These are phyloP conservation scores for Chrysoporthe puriensis DNA, from an alignment of 2,329 filamentous ascomycete species.

Conservation along the genomic window DNA sequence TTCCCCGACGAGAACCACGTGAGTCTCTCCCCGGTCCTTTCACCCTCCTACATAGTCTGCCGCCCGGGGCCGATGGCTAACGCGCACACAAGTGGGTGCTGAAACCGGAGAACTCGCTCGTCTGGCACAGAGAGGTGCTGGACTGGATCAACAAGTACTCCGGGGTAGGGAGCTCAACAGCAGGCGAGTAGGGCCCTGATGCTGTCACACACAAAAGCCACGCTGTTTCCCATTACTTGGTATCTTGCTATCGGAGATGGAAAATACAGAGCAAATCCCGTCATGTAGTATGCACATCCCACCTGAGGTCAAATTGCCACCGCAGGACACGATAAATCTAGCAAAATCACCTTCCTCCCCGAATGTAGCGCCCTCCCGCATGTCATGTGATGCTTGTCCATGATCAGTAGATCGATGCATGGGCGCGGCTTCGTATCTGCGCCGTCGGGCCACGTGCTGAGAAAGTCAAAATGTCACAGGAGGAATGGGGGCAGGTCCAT, in stretches of 20 bases:
- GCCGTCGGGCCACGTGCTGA: not conserved
- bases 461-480: not conserved
- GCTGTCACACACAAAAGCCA: not conserved
- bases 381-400: no score
- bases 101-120: conserved; percentile 68
- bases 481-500: not conserved
- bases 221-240: no score
- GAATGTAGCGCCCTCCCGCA: no score
- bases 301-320: no score
- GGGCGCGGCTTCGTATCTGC: not conserved
- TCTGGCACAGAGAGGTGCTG: conserved; percentile 71
- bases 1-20: conserved; percentile 74
- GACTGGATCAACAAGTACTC: conserved; percentile 66
- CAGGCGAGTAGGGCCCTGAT: not conserved
- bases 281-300: no score
- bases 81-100: conserved; percentile 54
- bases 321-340: not conserved
- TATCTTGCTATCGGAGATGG: no score
- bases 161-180: conserved; percentile 31
- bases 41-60: not conserved
- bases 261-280: no score
- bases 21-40: not conserved
- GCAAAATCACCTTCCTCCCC: not conserved
- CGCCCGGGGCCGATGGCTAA: not conserved
- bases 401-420: no score